A percentile compares a stretch with the other conserved stretches of the same genome.
Conservation (phyloP, 768 basidiomycete species). For the Lyophyllum decastes region DNA sequence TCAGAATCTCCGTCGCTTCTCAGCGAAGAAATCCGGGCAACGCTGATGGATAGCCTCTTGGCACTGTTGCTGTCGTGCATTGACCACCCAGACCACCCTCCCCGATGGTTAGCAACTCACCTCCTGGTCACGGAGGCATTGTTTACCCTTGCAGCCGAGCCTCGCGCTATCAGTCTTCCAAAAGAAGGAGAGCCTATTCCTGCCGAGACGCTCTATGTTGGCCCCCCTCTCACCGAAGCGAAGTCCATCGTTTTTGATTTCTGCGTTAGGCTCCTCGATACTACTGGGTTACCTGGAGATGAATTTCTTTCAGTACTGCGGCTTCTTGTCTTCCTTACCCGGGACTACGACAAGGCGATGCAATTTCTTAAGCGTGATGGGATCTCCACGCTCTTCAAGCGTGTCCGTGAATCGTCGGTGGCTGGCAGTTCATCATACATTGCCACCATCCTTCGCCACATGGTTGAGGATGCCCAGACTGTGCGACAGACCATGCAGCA, state of each 20-base stretch:
- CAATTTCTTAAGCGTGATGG: slow-evolving; percentile 73
- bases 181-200: slow-evolving; percentile 68
- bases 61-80: slow-evolving; percentile 63
- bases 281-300: slow-evolving; percentile 69
- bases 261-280: slow-evolving; percentile 68
- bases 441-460: slow-evolving; percentile 87
- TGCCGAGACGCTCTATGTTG: slow-evolving; percentile 51
- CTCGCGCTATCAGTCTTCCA: slow-evolving; percentile 63
- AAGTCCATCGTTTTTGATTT: slow-evolving; percentile 73
- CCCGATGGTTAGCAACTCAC: slow-evolving; percentile 87
- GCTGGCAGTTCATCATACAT: slow-evolving; percentile 80
- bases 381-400: slow-evolving; percentile 61
- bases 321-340: slow-evolving; percentile 82
- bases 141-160: slow-evolving; percentile 74
- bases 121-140: slow-evolving; percentile 86
- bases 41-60: slow-evolving; percentile 68
- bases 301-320: slow-evolving; percentile 82
- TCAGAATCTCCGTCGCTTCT: slow-evolving; percentile 71
- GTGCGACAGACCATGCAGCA: slow-evolving; percentile 77
- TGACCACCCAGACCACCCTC: slow-evolving; percentile 55
- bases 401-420: slow-evolving; percentile 62
- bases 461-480: slow-evolving; percentile 74
- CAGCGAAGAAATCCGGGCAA: slow-evolving; percentile 50
- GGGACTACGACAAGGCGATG: slow-evolving; percentile 63
- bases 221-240: slow-evolving; percentile 63